These are phyloP conservation scores for Begonia masoniana DNA, from an alignment of 306 rosid genomes.

Conservation along the genomic window DNA sequence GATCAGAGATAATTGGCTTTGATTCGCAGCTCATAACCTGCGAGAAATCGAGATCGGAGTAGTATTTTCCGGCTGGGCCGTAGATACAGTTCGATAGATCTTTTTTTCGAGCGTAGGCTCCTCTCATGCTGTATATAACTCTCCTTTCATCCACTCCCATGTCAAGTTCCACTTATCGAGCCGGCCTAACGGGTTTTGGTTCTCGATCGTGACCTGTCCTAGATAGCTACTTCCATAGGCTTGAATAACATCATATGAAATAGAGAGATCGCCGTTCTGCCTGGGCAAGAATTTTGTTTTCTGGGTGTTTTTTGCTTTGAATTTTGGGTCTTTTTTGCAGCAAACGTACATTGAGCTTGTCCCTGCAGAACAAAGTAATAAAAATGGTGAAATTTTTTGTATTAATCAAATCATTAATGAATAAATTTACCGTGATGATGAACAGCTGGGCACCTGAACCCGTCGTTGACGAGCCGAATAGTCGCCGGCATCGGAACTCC, in stretches of 20 bases:
- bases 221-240: constrained; percentile 39
- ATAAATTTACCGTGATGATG: constrained; percentile 21
- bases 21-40: constrained; percentile 48
- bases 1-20: constrained; percentile 50
- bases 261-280: constrained; percentile 33
- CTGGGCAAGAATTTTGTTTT: constrained; percentile 37
- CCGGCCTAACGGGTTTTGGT: constrained; percentile 61
- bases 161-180: constrained; percentile 85
- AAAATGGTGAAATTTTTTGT: too few relatives aligned
- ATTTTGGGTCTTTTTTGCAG: constrained; percentile 63
- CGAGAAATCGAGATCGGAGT: constrained; percentile 53
- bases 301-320: constrained; percentile 15
- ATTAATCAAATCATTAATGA: too few relatives aligned
- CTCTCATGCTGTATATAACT: constrained; percentile 59
- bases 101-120: constrained; percentile 43
- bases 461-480: constrained; percentile 51
- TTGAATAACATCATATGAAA: constrained; percentile 48
- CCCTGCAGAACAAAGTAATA: constrained; percentile 13
- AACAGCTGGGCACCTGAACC: constrained; percentile 59
- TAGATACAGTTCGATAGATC: constrained; percentile 46
- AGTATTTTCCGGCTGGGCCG: constrained; percentile 38
- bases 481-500: constrained; percentile 67
- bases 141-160: constrained; percentile 81
- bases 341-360: constrained; percentile 47
- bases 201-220: constrained; percentile 57